Evolutionary conservation across 2,329 filamentous ascomycete genomes (phyloP), one percentile per base, ranked within the genome.

Genomic region (Didymella keratinophila): DNA sequence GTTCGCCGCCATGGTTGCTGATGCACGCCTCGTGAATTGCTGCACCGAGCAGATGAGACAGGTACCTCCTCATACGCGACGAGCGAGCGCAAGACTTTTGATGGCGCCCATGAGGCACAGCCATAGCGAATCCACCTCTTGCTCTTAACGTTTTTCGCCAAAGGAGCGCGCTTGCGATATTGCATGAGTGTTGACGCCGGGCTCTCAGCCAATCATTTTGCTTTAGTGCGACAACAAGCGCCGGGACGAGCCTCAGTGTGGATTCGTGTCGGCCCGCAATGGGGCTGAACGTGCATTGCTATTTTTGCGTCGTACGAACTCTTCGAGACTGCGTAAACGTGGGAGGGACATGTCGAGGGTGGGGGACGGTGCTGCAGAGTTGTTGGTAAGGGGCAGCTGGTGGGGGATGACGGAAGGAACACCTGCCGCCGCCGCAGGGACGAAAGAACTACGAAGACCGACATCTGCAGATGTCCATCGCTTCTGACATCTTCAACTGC

Each of bases 71-170:
- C 56, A 66, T 69, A 68, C 68, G 66, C 65, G 56, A 49, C 25
- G 64, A 65, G 70, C 64, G 65, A 67, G 66, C 64, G 44, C 61
- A 39, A 48, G 30, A 54, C 64, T 72, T 72, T 71, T 68, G 63
- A 60, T 48, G 43, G 36, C 44, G 44, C 36, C 14, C 46, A 60
- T 71, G 62, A 47, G 70, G 70, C 70, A 53, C 65, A 71, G 70
- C 60, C 43, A 58, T 34, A 66, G 61, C 60, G 32, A 68, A 65
- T 69, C 60, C 62, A 56, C 43, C 44, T 43, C 47, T 39, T 55
- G 36, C 51, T 30, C 57, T 53, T 63, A 60, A 52, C 39, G 60
- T 55, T 47, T 44, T 25, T 51, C n/a, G 52, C 10, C 20, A 45
- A 52, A 59, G 61, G 67, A 62, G 69, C 69, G 69, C 56, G 56